phyloP scores from a whole-genome alignment of 768 basidiomycete species.

The Boletus rubescentipes region DNA sequence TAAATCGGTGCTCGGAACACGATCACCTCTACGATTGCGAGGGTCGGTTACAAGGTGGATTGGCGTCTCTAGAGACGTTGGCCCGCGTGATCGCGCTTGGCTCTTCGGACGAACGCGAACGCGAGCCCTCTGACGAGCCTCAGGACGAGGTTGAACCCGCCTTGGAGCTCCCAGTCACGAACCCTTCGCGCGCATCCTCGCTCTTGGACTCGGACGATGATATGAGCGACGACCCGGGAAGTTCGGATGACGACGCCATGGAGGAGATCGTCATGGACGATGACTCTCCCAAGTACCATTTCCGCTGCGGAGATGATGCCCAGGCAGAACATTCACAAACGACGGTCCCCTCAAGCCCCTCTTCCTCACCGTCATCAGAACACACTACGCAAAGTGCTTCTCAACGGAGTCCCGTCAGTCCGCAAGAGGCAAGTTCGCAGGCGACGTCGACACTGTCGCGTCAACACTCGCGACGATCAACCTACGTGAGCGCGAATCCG shows the following conservation, averaged over 20 bases:
- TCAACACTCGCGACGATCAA: constrained; percentile 51
- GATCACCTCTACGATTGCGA: constrained; percentile 75
- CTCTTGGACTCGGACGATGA: constrained; percentile 73
- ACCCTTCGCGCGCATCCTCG: constrained; percentile 48
- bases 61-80: constrained; percentile 80
- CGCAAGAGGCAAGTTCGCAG: constrained; percentile 33
- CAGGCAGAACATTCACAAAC: constrained; percentile 33
- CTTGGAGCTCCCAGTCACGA: constrained; percentile 66
- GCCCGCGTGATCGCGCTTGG: constrained; percentile 78
- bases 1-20: constrained; percentile 76
- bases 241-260: constrained; percentile 78
- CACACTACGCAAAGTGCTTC: constrained; percentile 26
- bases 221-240: constrained; percentile 71
- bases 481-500: constrained; percentile 31
- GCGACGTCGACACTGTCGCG: constrained; percentile 48
- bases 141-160: constrained; percentile 59
- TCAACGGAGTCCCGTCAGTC: constrained; percentile 25
- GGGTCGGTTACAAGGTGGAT: constrained; percentile 85
- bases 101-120: constrained; percentile 51
- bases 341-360: constrained; percentile 30
- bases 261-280: constrained; percentile 82
- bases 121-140: constrained; percentile 58
- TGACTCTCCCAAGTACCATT: constrained; percentile 43
- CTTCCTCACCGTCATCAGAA: constrained; percentile 33
- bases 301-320: constrained; percentile 26